Conservation (phyloP, 2,329 filamentous ascomycete genomes). For the Nemania diffusa region DNA sequence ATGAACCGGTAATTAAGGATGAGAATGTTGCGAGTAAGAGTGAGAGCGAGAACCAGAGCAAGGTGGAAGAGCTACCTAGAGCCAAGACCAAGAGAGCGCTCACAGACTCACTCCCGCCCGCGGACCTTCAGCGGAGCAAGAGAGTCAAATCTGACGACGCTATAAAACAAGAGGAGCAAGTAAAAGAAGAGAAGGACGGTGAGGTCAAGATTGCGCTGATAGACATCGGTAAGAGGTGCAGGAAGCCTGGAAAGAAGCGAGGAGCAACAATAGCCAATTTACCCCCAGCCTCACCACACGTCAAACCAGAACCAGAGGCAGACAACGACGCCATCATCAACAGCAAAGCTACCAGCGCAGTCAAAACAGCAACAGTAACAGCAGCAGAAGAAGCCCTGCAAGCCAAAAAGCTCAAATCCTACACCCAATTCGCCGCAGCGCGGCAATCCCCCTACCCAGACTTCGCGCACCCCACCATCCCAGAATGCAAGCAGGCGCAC, state of each 20-base stretch:
- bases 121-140: slow-evolving; percentile 30
- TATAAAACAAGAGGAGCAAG: background rate
- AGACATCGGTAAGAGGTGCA: slow-evolving; percentile 19
- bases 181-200: background rate
- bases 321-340: slow-evolving; percentile 7
- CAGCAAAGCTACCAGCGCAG: background rate
- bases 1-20: background rate
- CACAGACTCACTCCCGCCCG: background rate
- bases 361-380: background rate
- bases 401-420: slow-evolving; percentile 57
- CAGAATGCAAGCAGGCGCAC: slow-evolving; percentile 76
- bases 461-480: slow-evolving; percentile 71
- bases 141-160: slow-evolving; percentile 11
- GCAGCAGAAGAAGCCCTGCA: slow-evolving; percentile 47
- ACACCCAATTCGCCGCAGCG: slow-evolving; percentile 50
- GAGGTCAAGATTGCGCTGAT: slow-evolving; percentile 1
- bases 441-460: slow-evolving; percentile 71
- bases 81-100: slow-evolving; percentile 28
- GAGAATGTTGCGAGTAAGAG: background rate
- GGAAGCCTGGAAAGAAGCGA: background rate
- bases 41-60: background rate
- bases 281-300: slow-evolving; percentile 2
- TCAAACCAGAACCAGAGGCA: slow-evolving; percentile 19
- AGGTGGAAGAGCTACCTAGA: background rate
- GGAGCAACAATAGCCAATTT: slow-evolving; percentile 14